These are phyloP conservation scores for Rhodomyrtus tomentosa DNA, from an alignment of 345 rosid genomes.

Conservation along the genomic window DNA sequence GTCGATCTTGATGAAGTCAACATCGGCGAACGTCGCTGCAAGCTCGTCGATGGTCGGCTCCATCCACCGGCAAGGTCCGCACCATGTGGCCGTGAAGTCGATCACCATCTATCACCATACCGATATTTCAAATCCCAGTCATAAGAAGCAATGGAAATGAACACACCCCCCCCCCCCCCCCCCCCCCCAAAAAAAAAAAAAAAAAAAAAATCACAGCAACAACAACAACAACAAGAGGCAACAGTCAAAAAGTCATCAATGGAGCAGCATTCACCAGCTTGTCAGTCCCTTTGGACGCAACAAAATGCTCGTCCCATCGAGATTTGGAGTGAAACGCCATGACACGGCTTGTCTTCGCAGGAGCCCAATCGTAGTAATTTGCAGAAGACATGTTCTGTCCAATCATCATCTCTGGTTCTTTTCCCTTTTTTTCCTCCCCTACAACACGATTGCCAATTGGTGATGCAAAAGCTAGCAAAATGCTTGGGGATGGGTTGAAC, in stretches of 20 bases:
- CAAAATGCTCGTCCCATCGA: constrained; percentile 47
- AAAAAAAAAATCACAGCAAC: too few species aligned
- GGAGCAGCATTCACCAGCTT: constrained; percentile 34
- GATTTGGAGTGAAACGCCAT: constrained; percentile 35
- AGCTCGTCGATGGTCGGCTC: constrained; percentile 42
- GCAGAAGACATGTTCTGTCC: not conserved
- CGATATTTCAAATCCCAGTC: not conserved
- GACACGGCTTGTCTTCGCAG: constrained; percentile 1
- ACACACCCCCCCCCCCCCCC: too few species aligned
- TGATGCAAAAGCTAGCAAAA: not conserved
- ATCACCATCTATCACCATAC: constrained; percentile 36
- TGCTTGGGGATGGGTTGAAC: not conserved
- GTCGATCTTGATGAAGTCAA: constrained; percentile 64
- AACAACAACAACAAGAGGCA: not conserved
- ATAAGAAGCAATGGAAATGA: not conserved
- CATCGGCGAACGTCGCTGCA: constrained; percentile 42
- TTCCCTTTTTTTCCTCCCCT: not conserved
- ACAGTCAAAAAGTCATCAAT: not conserved
- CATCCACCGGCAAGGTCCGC: constrained; percentile 58
- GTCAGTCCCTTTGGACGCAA: constrained; percentile 38
- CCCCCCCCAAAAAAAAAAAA: too few species aligned
- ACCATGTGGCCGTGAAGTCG: constrained; percentile 73
- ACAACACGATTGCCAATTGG: not conserved
- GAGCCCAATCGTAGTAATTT: not conserved
- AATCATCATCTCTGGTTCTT: not conserved